Percentiles rank a stretch among this genome's conserved stretches.
These are phyloP conservation scores for Citropsis articulata DNA, from an alignment of 345 rosid genomes.

Conservation along the genomic window DNA sequence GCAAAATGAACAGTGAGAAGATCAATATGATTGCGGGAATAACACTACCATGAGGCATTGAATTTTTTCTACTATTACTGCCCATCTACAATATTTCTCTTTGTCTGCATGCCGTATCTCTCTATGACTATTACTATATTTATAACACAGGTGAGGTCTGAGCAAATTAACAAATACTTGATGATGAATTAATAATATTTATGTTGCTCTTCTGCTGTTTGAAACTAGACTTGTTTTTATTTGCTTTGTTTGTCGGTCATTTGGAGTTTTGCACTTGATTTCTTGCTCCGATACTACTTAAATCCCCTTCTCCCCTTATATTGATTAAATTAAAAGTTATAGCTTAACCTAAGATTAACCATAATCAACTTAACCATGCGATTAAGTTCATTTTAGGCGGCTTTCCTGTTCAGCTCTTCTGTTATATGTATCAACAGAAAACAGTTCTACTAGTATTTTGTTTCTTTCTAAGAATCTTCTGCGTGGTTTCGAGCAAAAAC, in stretches of 20 bases:
- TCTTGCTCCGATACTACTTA: neutral
- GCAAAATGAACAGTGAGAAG: neutral
- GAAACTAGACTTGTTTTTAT: neutral
- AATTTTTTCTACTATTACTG: neutral
- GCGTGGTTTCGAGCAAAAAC: neutral
- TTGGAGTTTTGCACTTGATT: slow-evolving; percentile 4
- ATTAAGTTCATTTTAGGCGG: neutral
- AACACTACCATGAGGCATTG: neutral
- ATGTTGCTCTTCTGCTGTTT: neutral
- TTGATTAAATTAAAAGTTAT: neutral
- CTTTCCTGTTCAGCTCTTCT: neutral
- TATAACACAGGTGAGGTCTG: neutral
- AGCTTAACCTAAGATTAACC: neutral
- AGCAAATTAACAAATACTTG: neutral
- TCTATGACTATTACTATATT: neutral
- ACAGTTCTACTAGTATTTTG: neutral
- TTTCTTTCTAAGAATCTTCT: neutral
- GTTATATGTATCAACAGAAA: neutral
- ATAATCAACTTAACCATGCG: neutral
- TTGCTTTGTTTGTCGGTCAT: neutral
- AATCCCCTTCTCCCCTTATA: neutral
- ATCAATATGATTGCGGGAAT: neutral
- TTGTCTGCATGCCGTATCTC: too few relatives aligned
- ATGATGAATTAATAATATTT: too few relatives aligned
- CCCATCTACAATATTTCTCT: too few relatives aligned